Evolutionary conservation across 306 rosid genomes (phyloP), one percentile per base, ranked within the genome.

Genomic region (Vigna unguiculata): DNA sequence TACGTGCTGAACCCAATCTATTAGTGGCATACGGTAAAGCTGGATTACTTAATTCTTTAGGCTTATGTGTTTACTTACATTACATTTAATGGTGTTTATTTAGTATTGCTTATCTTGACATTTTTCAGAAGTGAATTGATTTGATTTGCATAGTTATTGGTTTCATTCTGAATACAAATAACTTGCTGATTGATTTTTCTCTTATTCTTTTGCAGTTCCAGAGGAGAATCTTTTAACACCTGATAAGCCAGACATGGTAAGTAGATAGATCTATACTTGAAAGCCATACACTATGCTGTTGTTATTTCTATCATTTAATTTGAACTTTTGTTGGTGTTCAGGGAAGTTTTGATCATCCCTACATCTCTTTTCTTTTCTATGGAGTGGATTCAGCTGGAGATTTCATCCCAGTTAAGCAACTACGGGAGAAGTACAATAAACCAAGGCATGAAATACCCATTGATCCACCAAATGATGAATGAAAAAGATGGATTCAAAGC

Each of bases 341-440:
- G 98, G 90, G 79, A 48, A 90, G 90, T 45, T 86, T 91, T 76
- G 97, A 94, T 83, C 98, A 92, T 76, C 98, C 98, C 6, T 92
- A 90, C 74, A 19, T 83, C 77, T 91, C 97, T 55, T 91, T 94
- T 85, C 81, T 94, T 61, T 94, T 92, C 87, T 87, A 91, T 19
- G 98, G 98, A 83, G 81, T 85, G 96, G 97, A 94, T 74, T 71
- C 93, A 19, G 96, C 95, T 25, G 98, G 98, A 22, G 96, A 94
- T 81, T 92, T 86, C 88, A 94, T 94, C 83, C 97, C 97, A 25
- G 84, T 94, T 75, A 94, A 83, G 85, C 96, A 94, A 86, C 85
- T 94, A 52, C 87, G 97, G 1, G 98, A 94, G 83, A 94, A 91
- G 84, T 92, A 87, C 84, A 90, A 86, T 34, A 72, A 78, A 76